These are phyloP conservation scores for Monosporascus cannonballus DNA, from an alignment of 2,329 filamentous ascomycete species.

Conservation along the genomic window DNA sequence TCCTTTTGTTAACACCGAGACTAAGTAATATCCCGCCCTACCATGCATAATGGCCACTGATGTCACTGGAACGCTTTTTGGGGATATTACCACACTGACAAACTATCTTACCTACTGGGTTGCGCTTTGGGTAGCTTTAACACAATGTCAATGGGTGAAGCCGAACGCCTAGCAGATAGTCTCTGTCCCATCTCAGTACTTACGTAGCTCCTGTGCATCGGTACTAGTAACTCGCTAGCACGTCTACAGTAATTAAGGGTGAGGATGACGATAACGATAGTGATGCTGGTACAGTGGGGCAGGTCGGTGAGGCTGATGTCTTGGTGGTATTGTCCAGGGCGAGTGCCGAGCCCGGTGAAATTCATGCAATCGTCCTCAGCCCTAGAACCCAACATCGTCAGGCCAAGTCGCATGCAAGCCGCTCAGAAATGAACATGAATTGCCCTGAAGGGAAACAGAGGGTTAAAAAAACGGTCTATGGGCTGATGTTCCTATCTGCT, in stretches of 20 bases:
- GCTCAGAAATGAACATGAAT: no score
- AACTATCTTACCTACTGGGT: conserved; percentile 39
- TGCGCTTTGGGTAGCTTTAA: conserved; percentile 40
- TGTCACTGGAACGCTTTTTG: conserved; percentile 50
- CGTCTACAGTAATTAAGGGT: not conserved
- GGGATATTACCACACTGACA: conserved; percentile 44
- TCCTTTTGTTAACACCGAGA: not conserved
- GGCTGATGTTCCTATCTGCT: no score
- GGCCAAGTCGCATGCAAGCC: no score
- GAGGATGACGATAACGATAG: not conserved
- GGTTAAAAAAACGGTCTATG: no score
- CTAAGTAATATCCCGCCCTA: conserved; percentile 51
- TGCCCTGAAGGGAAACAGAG: no score
- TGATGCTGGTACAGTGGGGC: not conserved
- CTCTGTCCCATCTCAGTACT: not conserved
- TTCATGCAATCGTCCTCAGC: not conserved
- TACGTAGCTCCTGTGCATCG: not conserved
- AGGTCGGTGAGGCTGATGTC: not conserved
- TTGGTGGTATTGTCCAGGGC: not conserved
- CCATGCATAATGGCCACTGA: conserved; percentile 51
- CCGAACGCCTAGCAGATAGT: conserved; percentile 25
- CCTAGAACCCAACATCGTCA: no score
- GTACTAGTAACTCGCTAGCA: not conserved
- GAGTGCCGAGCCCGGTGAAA: not conserved
- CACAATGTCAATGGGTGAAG: conserved; percentile 41